Base-by-base conservation (phyloP, 106 monocot species). In the Dendrobium catenatum region DNA sequence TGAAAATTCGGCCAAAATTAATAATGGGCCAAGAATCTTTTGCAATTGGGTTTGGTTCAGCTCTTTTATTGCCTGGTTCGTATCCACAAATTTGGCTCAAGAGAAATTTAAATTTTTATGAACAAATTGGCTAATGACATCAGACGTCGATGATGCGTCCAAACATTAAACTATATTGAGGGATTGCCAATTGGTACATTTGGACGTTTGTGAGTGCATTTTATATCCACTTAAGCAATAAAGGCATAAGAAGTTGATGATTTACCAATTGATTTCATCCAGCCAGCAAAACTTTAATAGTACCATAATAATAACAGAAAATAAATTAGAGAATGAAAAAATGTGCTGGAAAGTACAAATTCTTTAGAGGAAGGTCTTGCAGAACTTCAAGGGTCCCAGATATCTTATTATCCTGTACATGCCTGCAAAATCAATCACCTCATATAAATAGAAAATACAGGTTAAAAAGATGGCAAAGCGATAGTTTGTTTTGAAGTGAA, bases 301-400 rank as follows among this genome's bases (percentile, higher is more conserved):
- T 37, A 70, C 13, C 33, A 37, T 70, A 70, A 70, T 33, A 70
- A 70, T 4, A 70, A 16, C 16, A 70, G 13, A 33, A 37, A 5
- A 4, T 70, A 33, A 40, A 70, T 70, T 70, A 37, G 37, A 70
- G 40, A 68, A 72, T 24, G 42, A 49, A 64, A 47, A 27, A 54
- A 79, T 37, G 70, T 18, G 55, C 19, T 18, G 26, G 81, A 29
- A 83, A 66, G 72, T 95, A 99, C 99, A 99, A 93, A 84, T 93
- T 86, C 85, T 83, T 81, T 40, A 99, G 79, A 79, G 93, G 95
- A 84, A 99, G 95, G 84, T 91, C 90, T 86, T 93, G 86, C 84
- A 99, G 81, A 68, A 93, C 88, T 81, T 91, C 83, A 82, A 99
- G 99, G 29, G 54, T 82, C 47, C 95, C 99, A 81, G 90, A 80